phyloP scores from a whole-genome alignment of 352 stramenopile species.

The Pythium plurisporium region DNA sequence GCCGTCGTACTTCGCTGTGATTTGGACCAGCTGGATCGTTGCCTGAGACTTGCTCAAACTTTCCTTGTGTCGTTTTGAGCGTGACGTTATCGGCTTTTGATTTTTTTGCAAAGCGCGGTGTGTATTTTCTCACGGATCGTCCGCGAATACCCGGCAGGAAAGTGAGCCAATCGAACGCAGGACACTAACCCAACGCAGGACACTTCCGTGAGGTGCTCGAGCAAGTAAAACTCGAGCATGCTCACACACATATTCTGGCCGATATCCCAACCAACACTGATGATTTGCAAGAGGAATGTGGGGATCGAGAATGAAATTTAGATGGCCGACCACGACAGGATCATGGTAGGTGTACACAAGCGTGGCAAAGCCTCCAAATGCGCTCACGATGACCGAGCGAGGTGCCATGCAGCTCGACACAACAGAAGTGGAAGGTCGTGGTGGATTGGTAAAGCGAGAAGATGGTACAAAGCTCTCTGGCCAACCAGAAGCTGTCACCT shows the following conservation, averaged over 20 bases:
- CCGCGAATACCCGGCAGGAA: too few species aligned
- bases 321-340: slow-evolving; percentile 2
- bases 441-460: slow-evolving; percentile 18
- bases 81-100: too few species aligned
- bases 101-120: too few species aligned
- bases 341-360: slow-evolving; percentile 12
- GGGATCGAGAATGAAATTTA: slow-evolving; percentile 16
- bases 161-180: too few species aligned
- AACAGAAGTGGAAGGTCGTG: slow-evolving; percentile 5
- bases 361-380: slow-evolving; percentile 8
- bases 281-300: slow-evolving; percentile 27
- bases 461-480: slow-evolving; percentile 13
- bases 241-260: slow-evolving; percentile 22
- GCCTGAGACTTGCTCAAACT: too few species aligned
- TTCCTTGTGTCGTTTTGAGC: too few species aligned
- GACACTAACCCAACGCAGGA: too few species aligned
- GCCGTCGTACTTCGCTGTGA: too few species aligned
- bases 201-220: too few species aligned
- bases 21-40: too few species aligned
- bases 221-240: slow-evolving; percentile 20
- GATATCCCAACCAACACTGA: slow-evolving; percentile 29
- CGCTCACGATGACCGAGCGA: slow-evolving; percentile 1
- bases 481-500: neutral
- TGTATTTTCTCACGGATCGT: too few species aligned
- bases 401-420: neutral